Evolutionary conservation across 441 rosid genomes (phyloP).

Genomic region (Gossypium schwendimanii): DNA sequence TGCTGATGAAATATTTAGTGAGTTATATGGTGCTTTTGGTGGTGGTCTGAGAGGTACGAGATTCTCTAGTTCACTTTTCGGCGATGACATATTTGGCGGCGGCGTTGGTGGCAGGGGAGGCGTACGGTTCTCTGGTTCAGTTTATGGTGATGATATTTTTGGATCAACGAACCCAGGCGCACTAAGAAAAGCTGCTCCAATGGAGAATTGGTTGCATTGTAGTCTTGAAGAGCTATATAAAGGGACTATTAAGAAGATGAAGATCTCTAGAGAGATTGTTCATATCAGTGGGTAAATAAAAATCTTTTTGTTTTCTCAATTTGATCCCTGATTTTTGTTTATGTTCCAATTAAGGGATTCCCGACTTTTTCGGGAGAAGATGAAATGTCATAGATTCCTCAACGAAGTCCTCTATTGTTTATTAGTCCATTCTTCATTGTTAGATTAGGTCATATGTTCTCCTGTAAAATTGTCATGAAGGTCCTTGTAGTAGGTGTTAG

Average conservation of each 20-base stretch:
- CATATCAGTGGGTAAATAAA: slow-evolving; percentile 58
- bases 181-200: slow-evolving; percentile 55
- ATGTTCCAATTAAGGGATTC: too few relatives aligned
- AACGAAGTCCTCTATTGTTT: too few relatives aligned
- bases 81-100: slow-evolving; percentile 45
- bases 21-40: slow-evolving; percentile 35
- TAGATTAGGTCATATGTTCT: too few relatives aligned
- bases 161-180: slow-evolving; percentile 38
- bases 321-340: background rate
- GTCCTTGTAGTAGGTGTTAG: too few relatives aligned
- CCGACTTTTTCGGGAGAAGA: too few relatives aligned
- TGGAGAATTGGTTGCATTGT: slow-evolving; percentile 63
- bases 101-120: slow-evolving; percentile 30
- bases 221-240: slow-evolving; percentile 77
- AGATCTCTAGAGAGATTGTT: slow-evolving; percentile 61
- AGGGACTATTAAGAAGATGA: slow-evolving; percentile 78
- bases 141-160: slow-evolving; percentile 60
- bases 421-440: too few relatives aligned
- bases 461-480: too few relatives aligned
- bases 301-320: background rate
- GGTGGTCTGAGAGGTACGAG: slow-evolving; percentile 51
- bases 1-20: slow-evolving; percentile 57
- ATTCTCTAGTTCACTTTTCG: slow-evolving; percentile 50
- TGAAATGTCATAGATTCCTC: too few relatives aligned
- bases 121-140: slow-evolving; percentile 38